phyloP scores from a whole-genome alignment of 164 flowering plant species.

The Tetrastigma voinierianum region DNA sequence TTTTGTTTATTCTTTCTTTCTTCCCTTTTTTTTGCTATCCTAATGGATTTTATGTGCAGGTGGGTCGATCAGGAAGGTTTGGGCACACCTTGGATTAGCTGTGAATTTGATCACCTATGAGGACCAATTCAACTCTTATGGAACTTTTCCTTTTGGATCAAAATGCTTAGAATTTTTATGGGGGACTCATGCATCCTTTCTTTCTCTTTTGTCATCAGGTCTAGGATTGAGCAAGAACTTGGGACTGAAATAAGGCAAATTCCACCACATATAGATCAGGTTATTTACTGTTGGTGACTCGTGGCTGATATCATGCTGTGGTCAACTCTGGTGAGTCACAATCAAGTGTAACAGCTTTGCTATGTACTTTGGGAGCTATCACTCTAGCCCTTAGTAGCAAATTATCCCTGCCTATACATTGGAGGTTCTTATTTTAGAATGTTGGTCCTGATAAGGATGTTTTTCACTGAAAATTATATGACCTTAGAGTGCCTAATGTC shows the following conservation, averaged over 20 bases:
- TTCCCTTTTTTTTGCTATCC: constrained; percentile 1
- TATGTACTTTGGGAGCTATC: too few relatives aligned
- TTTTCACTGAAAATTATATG: background rate
- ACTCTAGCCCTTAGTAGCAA: background rate
- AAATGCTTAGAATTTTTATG: background rate
- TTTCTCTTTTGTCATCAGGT: constrained; percentile 45
- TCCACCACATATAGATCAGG: constrained; percentile 97
- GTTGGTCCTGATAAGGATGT: background rate
- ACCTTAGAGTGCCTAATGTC: too few relatives aligned
- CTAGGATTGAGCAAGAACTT: constrained; percentile 98
- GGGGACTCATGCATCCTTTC: background rate
- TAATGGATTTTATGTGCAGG: constrained; percentile 37
- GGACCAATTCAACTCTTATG: constrained; percentile 96
- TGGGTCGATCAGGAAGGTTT: constrained; percentile 99
- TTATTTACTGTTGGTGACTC: constrained; percentile 72
- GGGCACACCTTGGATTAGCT: constrained; percentile 98
- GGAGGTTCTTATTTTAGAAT: background rate
- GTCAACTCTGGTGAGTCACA: constrained; percentile 34
- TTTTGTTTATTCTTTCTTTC: background rate
- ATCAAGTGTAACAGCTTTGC: too few relatives aligned
- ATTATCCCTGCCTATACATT: background rate
- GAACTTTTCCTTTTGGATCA: background rate
- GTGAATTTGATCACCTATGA: constrained; percentile 96
- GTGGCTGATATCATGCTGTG: constrained; percentile 18
- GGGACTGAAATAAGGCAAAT: constrained; percentile 99